Evolutionary conservation across 768 basidiomycete species (phyloP).

Genomic region (Hygrophoropsis aurantiaca): DNA sequence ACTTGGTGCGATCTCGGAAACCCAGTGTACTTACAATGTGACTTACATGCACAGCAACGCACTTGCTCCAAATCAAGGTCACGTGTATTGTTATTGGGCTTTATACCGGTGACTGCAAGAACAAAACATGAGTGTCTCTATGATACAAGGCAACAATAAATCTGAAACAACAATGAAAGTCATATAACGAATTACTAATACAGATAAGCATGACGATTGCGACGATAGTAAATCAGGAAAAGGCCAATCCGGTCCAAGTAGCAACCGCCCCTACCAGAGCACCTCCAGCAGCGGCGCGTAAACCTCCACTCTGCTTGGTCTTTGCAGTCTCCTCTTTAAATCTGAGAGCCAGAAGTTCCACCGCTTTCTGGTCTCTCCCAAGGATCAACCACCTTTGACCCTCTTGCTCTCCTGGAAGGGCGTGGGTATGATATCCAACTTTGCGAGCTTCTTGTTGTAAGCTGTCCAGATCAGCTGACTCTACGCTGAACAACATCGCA

Average conservation of each 20-base stretch:
- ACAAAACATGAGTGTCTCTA: no score
- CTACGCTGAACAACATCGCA: slow-evolving; percentile 51
- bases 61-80: no score
- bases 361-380: slow-evolving; percentile 49
- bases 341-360: slow-evolving; percentile 31
- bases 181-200: no score
- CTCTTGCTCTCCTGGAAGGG: slow-evolving; percentile 30
- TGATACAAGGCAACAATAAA: no score
- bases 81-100: no score
- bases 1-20: no score
- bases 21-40: no score
- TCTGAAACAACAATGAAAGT: no score
- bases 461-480: slow-evolving; percentile 41
- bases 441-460: slow-evolving; percentile 41
- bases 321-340: slow-evolving; percentile 31
- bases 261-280: slow-evolving; percentile 63
- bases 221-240: slow-evolving; percentile 32
- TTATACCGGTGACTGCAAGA: no score
- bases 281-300: slow-evolving; percentile 51
- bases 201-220: no score
- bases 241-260: slow-evolving; percentile 58
- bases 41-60: no score
- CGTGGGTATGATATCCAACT: slow-evolving; percentile 43
- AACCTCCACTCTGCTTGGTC: slow-evolving; percentile 23
- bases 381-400: slow-evolving; percentile 50